Conservation (phyloP, 495 filamentous ascomycete species). For the Thermothielavioides terrestris region DNA sequence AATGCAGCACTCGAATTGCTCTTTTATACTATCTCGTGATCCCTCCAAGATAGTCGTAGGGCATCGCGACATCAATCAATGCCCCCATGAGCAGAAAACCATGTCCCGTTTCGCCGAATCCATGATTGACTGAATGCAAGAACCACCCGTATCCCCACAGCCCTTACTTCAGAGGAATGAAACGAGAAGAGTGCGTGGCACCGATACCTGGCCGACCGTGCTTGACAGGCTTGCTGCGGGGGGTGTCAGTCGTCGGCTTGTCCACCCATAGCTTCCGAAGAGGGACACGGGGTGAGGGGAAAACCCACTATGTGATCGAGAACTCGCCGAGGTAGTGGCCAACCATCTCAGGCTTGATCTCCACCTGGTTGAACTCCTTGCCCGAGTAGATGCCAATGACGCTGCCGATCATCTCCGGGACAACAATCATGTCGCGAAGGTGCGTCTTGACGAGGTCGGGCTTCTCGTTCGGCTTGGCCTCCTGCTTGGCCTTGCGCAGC, state of each 20-base stretch:
- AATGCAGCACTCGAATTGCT: conserved; percentile 23
- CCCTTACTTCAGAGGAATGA: conserved; percentile 97
- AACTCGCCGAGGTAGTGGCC: conserved; percentile 99
- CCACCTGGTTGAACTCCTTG: conserved; percentile 99
- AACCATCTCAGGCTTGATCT: conserved; percentile 99
- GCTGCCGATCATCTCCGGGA: conserved; percentile 97
- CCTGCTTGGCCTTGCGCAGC: conserved; percentile 98
- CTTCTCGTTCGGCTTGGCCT: conserved; percentile 99
- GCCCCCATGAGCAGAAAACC: conserved; percentile 30
- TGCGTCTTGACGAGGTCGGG: conserved; percentile 97
- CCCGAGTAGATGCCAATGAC: conserved; percentile 99
- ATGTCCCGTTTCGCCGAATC: conserved; percentile 34
- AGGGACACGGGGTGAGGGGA: neutral
- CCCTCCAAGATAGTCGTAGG: conserved; percentile 24
- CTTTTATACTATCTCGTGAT: conserved; percentile 26
- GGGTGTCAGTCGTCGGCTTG: conserved; percentile 31
- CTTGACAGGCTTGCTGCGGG: conserved; percentile 95
- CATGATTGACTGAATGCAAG: conserved; percentile 36
- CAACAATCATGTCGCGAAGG: conserved; percentile 98
- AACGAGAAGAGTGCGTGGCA: conserved; percentile 99
- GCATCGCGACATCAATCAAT: conserved; percentile 23
- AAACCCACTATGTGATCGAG: conserved; percentile 95
- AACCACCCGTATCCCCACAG: conserved; percentile 29
- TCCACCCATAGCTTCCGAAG: neutral
- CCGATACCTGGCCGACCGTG: conserved; percentile 99